Conservation (phyloP, 2,329 filamentous ascomycete species). For the Apiospora hydei region DNA sequence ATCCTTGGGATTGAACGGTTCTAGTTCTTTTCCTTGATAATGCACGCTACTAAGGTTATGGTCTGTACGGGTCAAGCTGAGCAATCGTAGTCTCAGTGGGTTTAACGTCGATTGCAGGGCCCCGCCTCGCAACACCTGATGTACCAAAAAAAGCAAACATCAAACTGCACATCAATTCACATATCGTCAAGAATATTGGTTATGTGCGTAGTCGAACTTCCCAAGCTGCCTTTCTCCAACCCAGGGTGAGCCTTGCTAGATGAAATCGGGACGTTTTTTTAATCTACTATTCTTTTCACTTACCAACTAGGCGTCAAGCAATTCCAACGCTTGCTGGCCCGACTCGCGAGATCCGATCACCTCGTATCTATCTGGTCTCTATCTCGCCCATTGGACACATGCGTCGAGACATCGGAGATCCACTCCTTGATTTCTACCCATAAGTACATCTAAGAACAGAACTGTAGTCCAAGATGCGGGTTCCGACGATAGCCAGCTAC, state of each 20-base stretch:
- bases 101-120: neutral
- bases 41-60: neutral
- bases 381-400: too few species aligned
- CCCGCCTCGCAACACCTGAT: neutral
- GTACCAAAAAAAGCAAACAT: neutral
- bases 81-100: neutral
- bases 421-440: neutral
- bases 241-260: too few species aligned
- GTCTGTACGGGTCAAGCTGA: neutral
- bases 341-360: too few species aligned
- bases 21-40: too few species aligned
- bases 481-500: conserved; percentile 21
- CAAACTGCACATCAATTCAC: neutral
- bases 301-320: too few species aligned
- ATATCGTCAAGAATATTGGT: neutral
- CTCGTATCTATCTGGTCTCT: too few species aligned
- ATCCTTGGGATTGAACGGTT: too few species aligned
- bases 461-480: neutral
- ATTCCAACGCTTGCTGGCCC: too few species aligned
- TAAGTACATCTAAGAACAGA: neutral
- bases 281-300: too few species aligned
- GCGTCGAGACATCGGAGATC: neutral
- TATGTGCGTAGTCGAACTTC: neutral
- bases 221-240: too few species aligned
- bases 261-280: too few species aligned